Evolutionary conservation across 1,284 basidiomycete genomes (phyloP).

Genomic region (Gastroboletus turbinatus): DNA sequence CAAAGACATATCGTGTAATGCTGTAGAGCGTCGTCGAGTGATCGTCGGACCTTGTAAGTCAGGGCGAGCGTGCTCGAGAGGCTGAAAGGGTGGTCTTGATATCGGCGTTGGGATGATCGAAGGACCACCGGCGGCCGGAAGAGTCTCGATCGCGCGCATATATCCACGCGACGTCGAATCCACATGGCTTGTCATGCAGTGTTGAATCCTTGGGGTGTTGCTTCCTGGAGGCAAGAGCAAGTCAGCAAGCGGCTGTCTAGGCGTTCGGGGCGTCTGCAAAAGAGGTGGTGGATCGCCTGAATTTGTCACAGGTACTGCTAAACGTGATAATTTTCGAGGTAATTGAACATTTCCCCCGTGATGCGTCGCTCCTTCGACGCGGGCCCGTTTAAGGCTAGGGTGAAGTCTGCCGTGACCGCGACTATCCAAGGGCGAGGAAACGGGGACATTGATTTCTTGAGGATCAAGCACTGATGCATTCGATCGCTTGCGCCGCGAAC

Average conservation of each 20-base stretch:
- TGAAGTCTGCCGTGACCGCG: not conserved
- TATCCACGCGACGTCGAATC: constrained; percentile 1
- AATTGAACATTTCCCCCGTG: not conserved
- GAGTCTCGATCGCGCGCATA: constrained; percentile 10
- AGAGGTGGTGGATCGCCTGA: not conserved
- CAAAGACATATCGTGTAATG: not conserved
- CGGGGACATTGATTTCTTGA: not conserved
- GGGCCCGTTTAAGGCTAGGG: constrained; percentile 11
- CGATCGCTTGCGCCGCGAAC: constrained; percentile 3
- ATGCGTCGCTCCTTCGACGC: constrained; percentile 4
- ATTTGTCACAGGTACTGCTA: constrained; percentile 1
- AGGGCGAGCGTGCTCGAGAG: not conserved
- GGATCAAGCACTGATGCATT: not conserved
- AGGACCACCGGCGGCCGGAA: not conserved
- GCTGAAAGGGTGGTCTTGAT: not conserved
- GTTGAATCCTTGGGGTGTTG: not conserved
- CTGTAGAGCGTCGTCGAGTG: not conserved
- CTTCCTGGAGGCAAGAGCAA: constrained; percentile 4
- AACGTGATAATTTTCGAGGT: constrained; percentile 13
- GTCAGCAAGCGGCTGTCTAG: constrained; percentile 23
- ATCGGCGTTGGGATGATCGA: not conserved
- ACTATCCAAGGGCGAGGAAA: constrained; percentile 18
- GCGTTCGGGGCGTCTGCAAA: constrained; percentile 13
- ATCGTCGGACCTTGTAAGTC: not conserved
- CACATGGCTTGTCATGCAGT: not conserved